phyloP scores from a whole-genome alignment of 805 yeast genomes.

The Candida khao-thaluensis region DNA sequence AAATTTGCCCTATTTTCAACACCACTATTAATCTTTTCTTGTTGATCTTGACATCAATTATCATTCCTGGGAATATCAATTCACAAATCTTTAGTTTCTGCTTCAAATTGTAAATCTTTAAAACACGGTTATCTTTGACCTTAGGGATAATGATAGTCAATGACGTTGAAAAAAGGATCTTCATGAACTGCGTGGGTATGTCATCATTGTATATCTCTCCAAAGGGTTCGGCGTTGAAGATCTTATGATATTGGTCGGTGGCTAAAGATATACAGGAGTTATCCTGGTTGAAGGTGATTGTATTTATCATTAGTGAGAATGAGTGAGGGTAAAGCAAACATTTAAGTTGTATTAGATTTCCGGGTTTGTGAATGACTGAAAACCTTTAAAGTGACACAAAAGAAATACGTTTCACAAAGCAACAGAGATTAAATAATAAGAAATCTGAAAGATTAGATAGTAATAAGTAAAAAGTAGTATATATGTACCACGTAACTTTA shows the following conservation, averaged over 20 bases:
- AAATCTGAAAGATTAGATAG: not conserved
- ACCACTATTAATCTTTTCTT: constrained; percentile 78
- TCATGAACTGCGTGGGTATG: constrained; percentile 31
- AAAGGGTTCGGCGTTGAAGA: constrained; percentile 46
- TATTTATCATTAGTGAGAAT: constrained; percentile 25
- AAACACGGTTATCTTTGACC: constrained; percentile 23
- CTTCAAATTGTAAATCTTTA: constrained; percentile 41
- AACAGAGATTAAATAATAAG: no score
- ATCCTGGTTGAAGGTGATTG: constrained; percentile 43
- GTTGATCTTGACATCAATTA: constrained; percentile 73
- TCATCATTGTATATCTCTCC: constrained; percentile 36
- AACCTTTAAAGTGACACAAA: no score
- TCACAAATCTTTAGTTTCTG: constrained; percentile 69
- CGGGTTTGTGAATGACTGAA: no score
- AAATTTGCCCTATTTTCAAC: constrained; percentile 71
- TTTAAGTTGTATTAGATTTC: no score
- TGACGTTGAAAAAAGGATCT: constrained; percentile 43
- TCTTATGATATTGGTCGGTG: constrained; percentile 31
- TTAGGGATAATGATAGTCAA: constrained; percentile 41
- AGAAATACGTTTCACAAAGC: no score
- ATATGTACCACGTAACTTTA: not conserved
- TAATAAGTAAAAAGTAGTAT: not conserved
- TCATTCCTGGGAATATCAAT: constrained; percentile 75
- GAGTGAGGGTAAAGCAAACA: not conserved
- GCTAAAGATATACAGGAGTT: constrained; percentile 38